Conservation (phyloP, 176 grass and related monocot species). For the Aegilops sharonensis region DNA sequence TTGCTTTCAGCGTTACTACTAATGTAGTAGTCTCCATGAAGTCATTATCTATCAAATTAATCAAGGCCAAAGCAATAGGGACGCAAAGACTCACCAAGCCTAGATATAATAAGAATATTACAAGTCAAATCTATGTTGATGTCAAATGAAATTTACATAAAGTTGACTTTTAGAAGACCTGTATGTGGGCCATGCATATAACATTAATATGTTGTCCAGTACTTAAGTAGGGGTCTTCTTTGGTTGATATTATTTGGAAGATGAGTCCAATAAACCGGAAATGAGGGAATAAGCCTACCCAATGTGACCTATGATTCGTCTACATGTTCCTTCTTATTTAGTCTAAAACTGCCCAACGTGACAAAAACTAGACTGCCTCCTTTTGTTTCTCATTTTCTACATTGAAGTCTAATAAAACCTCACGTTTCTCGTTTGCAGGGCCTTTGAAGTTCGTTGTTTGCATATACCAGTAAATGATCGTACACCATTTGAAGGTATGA, state of each 20-base stretch:
- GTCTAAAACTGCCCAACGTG: background rate
- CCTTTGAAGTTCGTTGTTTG: constrained; percentile 82
- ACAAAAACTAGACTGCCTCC: background rate
- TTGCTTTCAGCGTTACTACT: background rate
- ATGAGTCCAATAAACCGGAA: no score
- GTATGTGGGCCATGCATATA: no score
- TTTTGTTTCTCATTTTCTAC: background rate
- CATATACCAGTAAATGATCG: constrained; percentile 90
- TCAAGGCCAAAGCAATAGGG: no score
- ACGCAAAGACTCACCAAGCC: no score
- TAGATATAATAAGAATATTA: no score
- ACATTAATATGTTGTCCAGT: no score
- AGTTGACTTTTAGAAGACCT: no score
- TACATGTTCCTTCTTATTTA: background rate
- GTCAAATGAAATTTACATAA: no score
- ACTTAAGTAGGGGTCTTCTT: no score
- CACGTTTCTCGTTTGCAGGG: constrained; percentile 36
- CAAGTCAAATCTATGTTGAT: no score
- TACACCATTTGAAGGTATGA: constrained; percentile 82
- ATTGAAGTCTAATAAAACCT: background rate
- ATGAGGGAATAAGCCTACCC: no score
- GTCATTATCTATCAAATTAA: constrained; percentile 7
- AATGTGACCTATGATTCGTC: background rate
- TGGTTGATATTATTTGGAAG: no score
- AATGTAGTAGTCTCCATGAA: background rate